phyloP scores from a whole-genome alignment of 768 basidiomycete species.

The Lactifluus rugatus region DNA sequence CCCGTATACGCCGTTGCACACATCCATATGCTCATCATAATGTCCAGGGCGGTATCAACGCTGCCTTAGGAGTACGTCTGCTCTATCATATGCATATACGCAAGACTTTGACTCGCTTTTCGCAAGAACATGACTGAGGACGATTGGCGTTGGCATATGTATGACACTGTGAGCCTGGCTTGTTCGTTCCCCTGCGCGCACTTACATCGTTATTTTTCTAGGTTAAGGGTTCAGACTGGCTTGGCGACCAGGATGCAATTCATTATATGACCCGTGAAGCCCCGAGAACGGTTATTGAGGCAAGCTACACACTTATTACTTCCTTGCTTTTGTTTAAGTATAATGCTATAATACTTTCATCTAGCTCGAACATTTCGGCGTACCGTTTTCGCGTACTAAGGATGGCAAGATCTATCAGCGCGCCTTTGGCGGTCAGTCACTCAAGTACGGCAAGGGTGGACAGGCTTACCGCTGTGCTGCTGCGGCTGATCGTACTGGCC shows the following conservation, averaged over 20 bases:
- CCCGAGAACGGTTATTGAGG: constrained; percentile 88
- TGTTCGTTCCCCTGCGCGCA: not conserved
- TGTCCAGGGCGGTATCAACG: constrained; percentile 89
- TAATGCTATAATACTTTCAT: not conserved
- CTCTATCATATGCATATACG: not conserved
- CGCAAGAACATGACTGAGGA: constrained; percentile 96
- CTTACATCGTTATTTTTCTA: constrained; percentile 25
- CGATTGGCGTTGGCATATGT: constrained; percentile 99
- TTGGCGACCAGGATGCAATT: constrained; percentile 98
- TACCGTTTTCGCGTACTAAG: constrained; percentile 96
- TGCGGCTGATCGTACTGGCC: constrained; percentile 97
- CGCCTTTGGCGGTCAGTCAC: constrained; percentile 96
- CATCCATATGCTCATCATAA: not conserved
- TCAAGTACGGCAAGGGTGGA: constrained; percentile 95
- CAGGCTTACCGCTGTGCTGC: constrained; percentile 99
- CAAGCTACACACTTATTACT: constrained; percentile 23
- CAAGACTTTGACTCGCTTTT: not conserved
- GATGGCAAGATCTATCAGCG: constrained; percentile 99
- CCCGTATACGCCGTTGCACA: not conserved
- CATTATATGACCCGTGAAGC: constrained; percentile 99
- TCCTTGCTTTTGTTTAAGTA: not conserved
- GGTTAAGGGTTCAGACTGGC: constrained; percentile 99
- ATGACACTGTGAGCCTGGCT: constrained; percentile 63
- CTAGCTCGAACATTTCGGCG: constrained; percentile 96
- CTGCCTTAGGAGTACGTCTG: constrained; percentile 75